These are phyloP conservation scores for Solanum chacoense DNA, from an alignment of 305 asterid species.

Conservation along the genomic window DNA sequence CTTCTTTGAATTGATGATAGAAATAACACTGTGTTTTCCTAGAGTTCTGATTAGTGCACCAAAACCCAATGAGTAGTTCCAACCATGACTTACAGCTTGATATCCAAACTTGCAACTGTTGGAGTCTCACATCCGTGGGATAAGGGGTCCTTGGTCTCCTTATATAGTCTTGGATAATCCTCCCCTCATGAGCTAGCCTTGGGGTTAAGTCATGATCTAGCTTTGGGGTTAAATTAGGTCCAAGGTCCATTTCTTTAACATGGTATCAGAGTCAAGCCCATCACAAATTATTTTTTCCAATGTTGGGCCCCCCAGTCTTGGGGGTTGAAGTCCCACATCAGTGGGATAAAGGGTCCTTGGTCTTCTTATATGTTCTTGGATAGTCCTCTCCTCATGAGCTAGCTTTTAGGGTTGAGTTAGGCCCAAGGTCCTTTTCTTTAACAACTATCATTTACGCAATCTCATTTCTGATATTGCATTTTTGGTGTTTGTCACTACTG, in stretches of 20 bases:
- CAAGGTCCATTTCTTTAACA: not conserved
- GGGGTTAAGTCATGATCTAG: not conserved
- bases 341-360: not conserved
- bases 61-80: not conserved
- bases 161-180: not conserved
- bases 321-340: not conserved
- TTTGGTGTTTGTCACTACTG: not conserved
- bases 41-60: not conserved
- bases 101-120: not conserved
- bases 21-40: not conserved
- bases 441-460: not conserved
- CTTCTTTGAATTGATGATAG: not conserved
- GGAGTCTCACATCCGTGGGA: not conserved
- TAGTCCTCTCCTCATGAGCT: not conserved
- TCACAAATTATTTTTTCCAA: not conserved
- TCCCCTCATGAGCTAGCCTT: not conserved
- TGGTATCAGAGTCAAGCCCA: not conserved
- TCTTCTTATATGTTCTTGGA: not conserved
- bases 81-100: not conserved
- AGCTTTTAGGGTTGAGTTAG: not conserved
- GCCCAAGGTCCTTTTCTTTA: not conserved
- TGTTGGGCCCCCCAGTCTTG: not conserved
- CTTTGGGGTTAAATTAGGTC: not conserved
- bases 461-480: not conserved
- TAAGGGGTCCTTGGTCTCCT: not conserved